Evolutionary conservation across 78 protist genomes (phyloP), one percentile per base, ranked within the genome.

Genomic region (Andalucia godoyi): DNA sequence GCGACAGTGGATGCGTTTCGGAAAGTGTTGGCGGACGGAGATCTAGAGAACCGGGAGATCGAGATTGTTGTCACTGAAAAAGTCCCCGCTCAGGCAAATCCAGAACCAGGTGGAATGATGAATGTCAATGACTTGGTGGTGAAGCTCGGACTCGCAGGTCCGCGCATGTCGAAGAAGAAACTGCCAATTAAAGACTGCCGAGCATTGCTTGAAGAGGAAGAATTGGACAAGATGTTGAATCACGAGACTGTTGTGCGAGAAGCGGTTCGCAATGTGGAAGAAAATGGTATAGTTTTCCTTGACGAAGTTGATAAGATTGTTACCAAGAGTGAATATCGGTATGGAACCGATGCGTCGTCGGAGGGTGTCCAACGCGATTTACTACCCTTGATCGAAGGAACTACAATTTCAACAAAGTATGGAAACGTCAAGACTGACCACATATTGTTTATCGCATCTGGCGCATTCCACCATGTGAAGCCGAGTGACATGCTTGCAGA

Each of bases 331-430:
- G 58, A 49, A 2, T 33, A 40, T 2, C 46, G 43, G 42, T 5
- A 42, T 18, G 62, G 78, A 37, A 52, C 57, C 23, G 85, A 86
- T 38, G 89, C 89, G 1, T 61, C 83, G 4, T 54, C 84, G 1
- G 95, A 87, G 58, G 95, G 95, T 33, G 95, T 91, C n/a, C 96
- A 91, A 66, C 77, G 92, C n/a, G 94, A 91, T 43, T 63, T 91
- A 4, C 67, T 91, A 4, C 96, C 96, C 32, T 57, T 91, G 37
- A 54, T 91, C 30, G 96, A 91, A 37, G 96, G 96, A 32, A 62
- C 84, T 3, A 66, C 74, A 36, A 77, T 89, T 46, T 39, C 37
- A n/a, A 89, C 95, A 0, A 74, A 80, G 55, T 55, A 79, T 45
- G 96, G 90, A n/a, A 74, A 64, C 52, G 73, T 91, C 29, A 82